Evolutionary conservation across 2,329 filamentous ascomycete species (phyloP), one percentile per base, ranked within the genome.

Genomic region (Bipolaris sorokiniana): DNA sequence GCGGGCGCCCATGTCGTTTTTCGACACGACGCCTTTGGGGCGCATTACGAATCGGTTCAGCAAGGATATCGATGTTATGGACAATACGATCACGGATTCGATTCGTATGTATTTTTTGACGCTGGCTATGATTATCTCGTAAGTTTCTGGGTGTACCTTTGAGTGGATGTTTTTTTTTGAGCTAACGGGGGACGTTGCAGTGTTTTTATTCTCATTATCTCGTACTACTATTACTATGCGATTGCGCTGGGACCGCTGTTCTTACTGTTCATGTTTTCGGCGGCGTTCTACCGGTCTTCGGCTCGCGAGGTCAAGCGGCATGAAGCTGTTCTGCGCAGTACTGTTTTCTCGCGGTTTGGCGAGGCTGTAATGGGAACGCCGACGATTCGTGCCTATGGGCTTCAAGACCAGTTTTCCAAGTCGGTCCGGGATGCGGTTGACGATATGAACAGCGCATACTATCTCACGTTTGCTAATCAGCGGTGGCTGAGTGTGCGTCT

Each of bases 1-100:
- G 7, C 80, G 86, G 45, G 87, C 87, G 3, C 87, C 87, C 1
- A 88, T 89, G 92, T 90, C 90, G 4, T 98, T 98, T 79, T 98
- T 98, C 78, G 95, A 99, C 69, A 98, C 95, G 0, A 98, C 95
- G 0, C 95, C 95, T 0, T 84, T 98, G 1, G 95, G 95, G 18
- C 89, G 94, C 36, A 97, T 98, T 74, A 97, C 92, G 20, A 98
- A 98, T 75, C 90, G 95, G 15, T 98, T 98, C 78, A 96, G 92
- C 31, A 90, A 94, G 66, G 95, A 99, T 70, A 90, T 98, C 38
- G 92, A 97, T 70, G 91, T 95, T 54, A 96, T 98, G 92, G 95
- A 98, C 78, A 97, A 97, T 75, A 91, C 88, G 56, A 79, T 97
- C 41, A 90, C 90, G 0, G 94, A 97, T 68, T 89, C 91, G 3